A percentile compares a stretch with the other conserved stretches of the same genome.
These are phyloP conservation scores for Penicillium pulvis DNA, from an alignment of 495 filamentous ascomycete genomes.

Conservation along the genomic window DNA sequence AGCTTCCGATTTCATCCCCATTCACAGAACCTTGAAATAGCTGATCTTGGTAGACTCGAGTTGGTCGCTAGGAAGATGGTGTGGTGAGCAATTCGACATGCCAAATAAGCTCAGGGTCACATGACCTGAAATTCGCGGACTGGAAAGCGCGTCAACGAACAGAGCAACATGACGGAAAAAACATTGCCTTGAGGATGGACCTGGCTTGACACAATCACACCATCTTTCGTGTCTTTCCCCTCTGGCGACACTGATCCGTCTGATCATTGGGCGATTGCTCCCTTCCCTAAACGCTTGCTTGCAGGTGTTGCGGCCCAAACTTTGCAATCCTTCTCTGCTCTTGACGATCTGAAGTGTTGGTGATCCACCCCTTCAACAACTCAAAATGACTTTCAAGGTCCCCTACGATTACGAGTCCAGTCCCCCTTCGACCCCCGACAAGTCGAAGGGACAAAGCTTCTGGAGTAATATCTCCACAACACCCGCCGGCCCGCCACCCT, in stretches of 20 bases:
- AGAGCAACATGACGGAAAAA: conserved; percentile 11
- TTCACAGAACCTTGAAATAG: too few species aligned
- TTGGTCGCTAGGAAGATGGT: too few species aligned
- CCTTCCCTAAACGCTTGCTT: conserved; percentile 5
- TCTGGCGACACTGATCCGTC: neutral
- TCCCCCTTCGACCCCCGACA: conserved; percentile 46
- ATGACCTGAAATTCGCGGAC: conserved; percentile 16
- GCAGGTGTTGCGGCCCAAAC: conserved; percentile 32
- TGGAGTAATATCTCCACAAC: conserved; percentile 69
- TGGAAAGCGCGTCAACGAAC: conserved; percentile 11
- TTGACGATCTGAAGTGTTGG: conserved; percentile 14
- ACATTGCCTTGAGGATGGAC: conserved; percentile 11
- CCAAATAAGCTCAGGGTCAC: conserved; percentile 4
- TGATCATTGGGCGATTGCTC: conserved; percentile 6
- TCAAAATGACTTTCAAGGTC: conserved; percentile 44
- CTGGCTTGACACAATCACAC: conserved; percentile 1
- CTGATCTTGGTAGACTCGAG: too few species aligned
- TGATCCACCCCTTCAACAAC: conserved; percentile 15
- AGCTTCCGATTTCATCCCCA: too few species aligned
- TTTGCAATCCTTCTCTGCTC: conserved; percentile 15
- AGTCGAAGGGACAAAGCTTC: conserved; percentile 41
- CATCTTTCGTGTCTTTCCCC: neutral
- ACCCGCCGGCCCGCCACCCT: conserved; percentile 73
- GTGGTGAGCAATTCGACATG: too few species aligned
- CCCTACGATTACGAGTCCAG: conserved; percentile 41